Evolutionary conservation across 768 basidiomycete genomes (phyloP).

Genomic region (Mrakia frigida): DNA sequence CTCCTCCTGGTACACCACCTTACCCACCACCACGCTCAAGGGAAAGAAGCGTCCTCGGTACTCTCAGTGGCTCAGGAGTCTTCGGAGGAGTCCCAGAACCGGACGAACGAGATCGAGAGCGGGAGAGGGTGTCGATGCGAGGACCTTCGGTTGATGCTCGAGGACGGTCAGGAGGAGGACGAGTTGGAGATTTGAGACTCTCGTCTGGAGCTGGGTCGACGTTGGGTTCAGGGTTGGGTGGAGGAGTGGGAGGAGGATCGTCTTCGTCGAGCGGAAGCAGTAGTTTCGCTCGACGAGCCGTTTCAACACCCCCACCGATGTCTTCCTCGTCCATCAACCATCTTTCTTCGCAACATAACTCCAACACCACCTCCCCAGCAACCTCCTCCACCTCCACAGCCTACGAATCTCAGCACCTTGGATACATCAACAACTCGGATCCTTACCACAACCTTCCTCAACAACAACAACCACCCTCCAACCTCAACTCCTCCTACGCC

Average conservation of each 20-base stretch:
- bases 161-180: constrained; percentile 17
- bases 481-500: background rate
- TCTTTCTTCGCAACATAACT: background rate
- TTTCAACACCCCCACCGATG: constrained; percentile 20
- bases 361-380: background rate
- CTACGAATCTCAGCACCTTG: background rate
- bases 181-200: constrained; percentile 5
- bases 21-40: background rate
- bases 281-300: constrained; percentile 13
- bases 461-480: too few species aligned
- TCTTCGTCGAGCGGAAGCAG: background rate
- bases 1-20: constrained; percentile 8
- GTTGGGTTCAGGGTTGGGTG: background rate
- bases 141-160: background rate
- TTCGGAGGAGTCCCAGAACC: background rate
- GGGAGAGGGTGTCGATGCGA: background rate
- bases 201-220: background rate
- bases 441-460: background rate
- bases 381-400: background rate
- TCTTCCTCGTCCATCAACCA: background rate
- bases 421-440: background rate
- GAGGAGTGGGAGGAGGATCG: background rate
- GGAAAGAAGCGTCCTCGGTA: background rate
- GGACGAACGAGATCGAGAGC: background rate
- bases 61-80: constrained; percentile 4